Evolutionary conservation across 148 eudicot genomes (phyloP).

Genomic region (Mesembryanthemum crystallinum): DNA sequence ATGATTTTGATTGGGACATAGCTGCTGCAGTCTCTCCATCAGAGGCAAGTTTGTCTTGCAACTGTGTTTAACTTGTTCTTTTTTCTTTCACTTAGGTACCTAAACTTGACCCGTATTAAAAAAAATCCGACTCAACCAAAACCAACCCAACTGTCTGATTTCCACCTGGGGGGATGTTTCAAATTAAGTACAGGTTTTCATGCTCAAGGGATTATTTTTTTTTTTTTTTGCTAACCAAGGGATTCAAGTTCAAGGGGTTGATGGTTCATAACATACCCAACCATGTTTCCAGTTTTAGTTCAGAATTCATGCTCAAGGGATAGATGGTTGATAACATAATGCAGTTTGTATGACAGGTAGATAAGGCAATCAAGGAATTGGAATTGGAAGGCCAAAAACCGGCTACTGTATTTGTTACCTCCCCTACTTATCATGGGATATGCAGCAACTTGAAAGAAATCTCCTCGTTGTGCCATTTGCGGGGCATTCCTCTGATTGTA

Average conservation of each 20-base stretch:
- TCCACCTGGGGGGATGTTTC: no score
- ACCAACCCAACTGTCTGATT: no score
- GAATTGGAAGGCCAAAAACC: constrained; percentile 53
- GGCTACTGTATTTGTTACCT: constrained; percentile 63
- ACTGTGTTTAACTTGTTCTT: neutral
- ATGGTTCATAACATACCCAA: no score
- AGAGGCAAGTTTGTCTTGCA: constrained; percentile 57
- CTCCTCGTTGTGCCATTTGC: constrained; percentile 44
- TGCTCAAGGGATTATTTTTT: no score
- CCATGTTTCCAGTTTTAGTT: no score
- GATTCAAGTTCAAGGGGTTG: no score
- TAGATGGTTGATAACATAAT: neutral
- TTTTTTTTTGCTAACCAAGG: no score
- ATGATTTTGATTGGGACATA: constrained; percentile 62
- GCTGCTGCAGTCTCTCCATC: constrained; percentile 56
- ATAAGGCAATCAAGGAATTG: constrained; percentile 54
- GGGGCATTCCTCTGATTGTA: constrained; percentile 54
- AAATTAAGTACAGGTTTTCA: no score
- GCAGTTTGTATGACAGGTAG: constrained; percentile 46
- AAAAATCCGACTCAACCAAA: no score
- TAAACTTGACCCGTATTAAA: no score
- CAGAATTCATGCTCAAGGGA: neutral
- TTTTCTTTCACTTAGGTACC: neutral
- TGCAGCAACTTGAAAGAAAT: constrained; percentile 63
- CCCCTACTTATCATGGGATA: constrained; percentile 76